Base-by-base conservation (phyloP, 768 basidiomycete species). In the Boletus huronensis region DNA sequence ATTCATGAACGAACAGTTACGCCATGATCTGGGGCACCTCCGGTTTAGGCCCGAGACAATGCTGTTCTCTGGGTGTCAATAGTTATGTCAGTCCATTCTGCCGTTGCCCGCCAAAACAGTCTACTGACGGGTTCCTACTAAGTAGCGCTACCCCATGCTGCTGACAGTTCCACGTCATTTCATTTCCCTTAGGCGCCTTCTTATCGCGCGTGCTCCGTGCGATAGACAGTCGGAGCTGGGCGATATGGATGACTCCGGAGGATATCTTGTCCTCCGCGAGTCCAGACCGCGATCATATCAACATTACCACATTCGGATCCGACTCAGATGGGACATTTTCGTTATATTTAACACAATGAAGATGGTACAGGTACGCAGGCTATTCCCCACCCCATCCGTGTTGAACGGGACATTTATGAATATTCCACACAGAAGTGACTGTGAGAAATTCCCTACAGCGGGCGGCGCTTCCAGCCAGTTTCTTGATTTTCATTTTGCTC, bases 111-210 rank as follows among this genome's bases (percentile, higher is more conserved):
- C 45, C 51, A 46, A 63, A 53, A 36, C 21, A 9, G 51, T 39
- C 26, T 28, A 14, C 40, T 36, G 31, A 38, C 49, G 46, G 11
- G 45, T 54, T 50, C 52, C 32, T 55, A 26, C 41, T 13, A n/a
- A 17, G 14, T 17, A 32, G n/a, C 31, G 13, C 47, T 34, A 23
- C 38, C 53, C 57, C 53, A 48, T 47, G 34, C 19, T 13, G 6
- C 11, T 65, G 63, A 63, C 63, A 57, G 38, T 46, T 63, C 32
- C 54, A 65, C 65, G 54, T 65, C 64, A 66, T 56, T 34, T 65
- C 64, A 66, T 56, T 34, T 38, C 46, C 48, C 42, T 29, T 50
- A 50, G 35, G 28, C 31, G 31, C 43, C 46, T 54, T 57, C 53
- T 60, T 64, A 63, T 60, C 55, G 47, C 46, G 32, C 51, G 43